Conservation (phyloP, 495 filamentous ascomycete species). For the Aspergillus campestris region DNA sequence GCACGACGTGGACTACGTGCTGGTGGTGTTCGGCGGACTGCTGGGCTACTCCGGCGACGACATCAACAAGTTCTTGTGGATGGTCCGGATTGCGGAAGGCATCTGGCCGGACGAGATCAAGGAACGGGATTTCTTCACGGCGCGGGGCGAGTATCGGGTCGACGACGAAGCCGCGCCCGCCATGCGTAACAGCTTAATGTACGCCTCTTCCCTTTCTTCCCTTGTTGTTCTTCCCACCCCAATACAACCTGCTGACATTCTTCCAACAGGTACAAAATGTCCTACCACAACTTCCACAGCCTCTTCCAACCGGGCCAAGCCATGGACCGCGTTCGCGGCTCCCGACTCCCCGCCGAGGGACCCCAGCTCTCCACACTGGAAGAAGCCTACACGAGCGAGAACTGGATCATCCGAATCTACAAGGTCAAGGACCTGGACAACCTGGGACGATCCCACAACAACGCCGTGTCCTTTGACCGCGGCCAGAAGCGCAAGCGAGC, state of each 20-base stretch:
- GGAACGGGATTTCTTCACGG: constrained; percentile 93
- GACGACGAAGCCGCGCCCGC: constrained; percentile 91
- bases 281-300: constrained; percentile 92
- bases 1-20: constrained; percentile 97
- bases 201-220: constrained; percentile 27
- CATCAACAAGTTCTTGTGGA: constrained; percentile 99
- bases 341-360: constrained; percentile 72
- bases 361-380: constrained; percentile 84
- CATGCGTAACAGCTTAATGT: constrained; percentile 99
- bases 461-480: constrained; percentile 79
- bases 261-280: constrained; percentile 93
- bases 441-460: constrained; percentile 78
- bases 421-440: constrained; percentile 99
- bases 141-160: constrained; percentile 90
- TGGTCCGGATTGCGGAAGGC: constrained; percentile 98
- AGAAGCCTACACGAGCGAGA: constrained; percentile 98
- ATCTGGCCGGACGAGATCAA: constrained; percentile 99
- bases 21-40: constrained; percentile 94
- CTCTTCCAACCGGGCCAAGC: constrained; percentile 92
- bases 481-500: constrained; percentile 92
- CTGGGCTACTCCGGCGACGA: constrained; percentile 99
- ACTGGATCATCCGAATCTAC: constrained; percentile 99
- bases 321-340: constrained; percentile 78
- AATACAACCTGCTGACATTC: constrained; percentile 27
- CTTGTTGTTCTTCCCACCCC: not conserved